These are phyloP conservation scores for Trichoderma gamsii DNA, from an alignment of 495 filamentous ascomycete genomes.

Conservation along the genomic window DNA sequence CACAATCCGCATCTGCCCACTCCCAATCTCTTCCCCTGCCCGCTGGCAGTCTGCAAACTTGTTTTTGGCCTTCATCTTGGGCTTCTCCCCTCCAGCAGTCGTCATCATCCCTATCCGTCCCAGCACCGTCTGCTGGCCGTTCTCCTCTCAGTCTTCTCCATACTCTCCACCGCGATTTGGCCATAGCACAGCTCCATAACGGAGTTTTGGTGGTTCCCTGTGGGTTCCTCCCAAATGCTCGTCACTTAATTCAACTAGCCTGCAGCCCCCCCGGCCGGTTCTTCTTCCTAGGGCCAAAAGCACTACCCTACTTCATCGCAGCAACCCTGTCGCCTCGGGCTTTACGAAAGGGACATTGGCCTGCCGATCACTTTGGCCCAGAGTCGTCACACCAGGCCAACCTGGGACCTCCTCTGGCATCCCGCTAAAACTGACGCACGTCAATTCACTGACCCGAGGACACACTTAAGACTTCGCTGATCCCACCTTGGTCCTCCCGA, in stretches of 20 bases:
- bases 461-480: slow-evolving; percentile 71
- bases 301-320: slow-evolving; percentile 14
- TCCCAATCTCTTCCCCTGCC: background rate
- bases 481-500: slow-evolving; percentile 46
- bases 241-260: slow-evolving; percentile 15
- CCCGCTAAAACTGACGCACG: slow-evolving; percentile 17
- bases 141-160: slow-evolving; percentile 9
- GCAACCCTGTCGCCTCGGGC: slow-evolving; percentile 15
- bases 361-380: slow-evolving; percentile 16
- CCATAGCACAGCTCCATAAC: slow-evolving; percentile 8
- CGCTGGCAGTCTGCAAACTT: slow-evolving; percentile 2
- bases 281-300: slow-evolving; percentile 8
- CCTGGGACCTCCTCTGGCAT: slow-evolving; percentile 33
- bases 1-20: background rate
- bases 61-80: background rate
- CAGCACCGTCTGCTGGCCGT: background rate
- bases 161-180: slow-evolving; percentile 13
- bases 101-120: slow-evolving; percentile 5
- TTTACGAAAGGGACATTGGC: slow-evolving; percentile 14
- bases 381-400: slow-evolving; percentile 13
- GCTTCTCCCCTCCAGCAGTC: background rate
- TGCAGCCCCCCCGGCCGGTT: slow-evolving; percentile 13
- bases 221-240: slow-evolving; percentile 13
- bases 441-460: slow-evolving; percentile 30
- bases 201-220: slow-evolving; percentile 4